These are phyloP conservation scores for Pittosporum tobira DNA, from an alignment of 129 eudicot species.

Conservation along the genomic window DNA sequence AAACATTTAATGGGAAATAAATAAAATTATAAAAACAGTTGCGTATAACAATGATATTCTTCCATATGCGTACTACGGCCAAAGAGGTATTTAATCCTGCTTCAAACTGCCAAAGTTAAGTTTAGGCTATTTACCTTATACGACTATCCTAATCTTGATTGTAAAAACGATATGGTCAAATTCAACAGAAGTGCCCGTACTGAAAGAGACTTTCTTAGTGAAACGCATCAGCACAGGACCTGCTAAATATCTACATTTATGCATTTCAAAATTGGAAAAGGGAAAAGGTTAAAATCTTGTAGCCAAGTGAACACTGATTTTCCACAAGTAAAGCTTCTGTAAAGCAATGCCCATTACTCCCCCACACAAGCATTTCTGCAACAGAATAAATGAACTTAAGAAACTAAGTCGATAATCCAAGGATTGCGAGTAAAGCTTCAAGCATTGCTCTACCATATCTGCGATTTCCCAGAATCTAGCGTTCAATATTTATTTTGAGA, in stretches of 20 bases:
- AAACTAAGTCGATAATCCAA: slow-evolving; percentile 24
- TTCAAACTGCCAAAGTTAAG: slow-evolving; percentile 29
- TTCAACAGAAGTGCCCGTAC: slow-evolving; percentile 17
- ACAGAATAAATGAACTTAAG: slow-evolving; percentile 57
- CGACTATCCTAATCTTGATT: slow-evolving; percentile 43
- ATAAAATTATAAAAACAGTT: slow-evolving; percentile 14
- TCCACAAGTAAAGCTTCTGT: slow-evolving; percentile 62
- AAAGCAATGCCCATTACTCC: slow-evolving; percentile 59
- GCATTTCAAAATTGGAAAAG: slow-evolving; percentile 22
- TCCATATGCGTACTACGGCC: slow-evolving; percentile 34
- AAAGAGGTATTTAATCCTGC: slow-evolving; percentile 36
- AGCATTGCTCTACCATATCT: slow-evolving; percentile 63
- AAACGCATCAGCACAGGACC: slow-evolving; percentile 29
- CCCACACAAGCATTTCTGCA: slow-evolving; percentile 75
- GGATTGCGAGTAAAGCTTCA: too few species aligned
- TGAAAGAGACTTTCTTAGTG: slow-evolving; percentile 21
- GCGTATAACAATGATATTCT: slow-evolving; percentile 29
- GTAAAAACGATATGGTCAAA: slow-evolving; percentile 20
- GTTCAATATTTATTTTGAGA: slow-evolving; percentile 41
- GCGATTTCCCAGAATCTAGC: slow-evolving; percentile 68
- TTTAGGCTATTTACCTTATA: slow-evolving; percentile 45
- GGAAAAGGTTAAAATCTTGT: slow-evolving; percentile 23
- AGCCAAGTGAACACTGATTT: slow-evolving; percentile 39
- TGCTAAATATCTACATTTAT: slow-evolving; percentile 20
- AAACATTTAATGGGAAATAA: slow-evolving; percentile 4